Percentiles rank a stretch among this genome's conserved stretches.
Evolutionary conservation across 805 yeast species (phyloP).

Genomic region (Debaryomyces castellii): DNA sequence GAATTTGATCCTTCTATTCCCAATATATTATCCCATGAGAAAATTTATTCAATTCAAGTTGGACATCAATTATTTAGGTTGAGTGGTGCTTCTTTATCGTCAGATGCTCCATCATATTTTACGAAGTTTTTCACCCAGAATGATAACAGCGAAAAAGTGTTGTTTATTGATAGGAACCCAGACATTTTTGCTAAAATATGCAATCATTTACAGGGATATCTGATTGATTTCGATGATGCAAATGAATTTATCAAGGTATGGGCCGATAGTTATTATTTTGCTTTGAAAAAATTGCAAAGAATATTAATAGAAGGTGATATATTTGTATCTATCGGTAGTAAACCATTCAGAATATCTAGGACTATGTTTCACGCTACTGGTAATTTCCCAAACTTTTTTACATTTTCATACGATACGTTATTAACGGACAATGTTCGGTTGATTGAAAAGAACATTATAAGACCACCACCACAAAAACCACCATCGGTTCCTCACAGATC

Average conservation of each 20-base stretch:
- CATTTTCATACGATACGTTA: constrained; percentile 55
- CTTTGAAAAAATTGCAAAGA: constrained; percentile 54
- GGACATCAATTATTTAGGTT: constrained; percentile 62
- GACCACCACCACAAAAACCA: constrained; percentile 81
- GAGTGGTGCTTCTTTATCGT: constrained; percentile 82
- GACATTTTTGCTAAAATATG: constrained; percentile 64
- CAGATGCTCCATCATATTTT: constrained; percentile 87
- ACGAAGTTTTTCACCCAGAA: constrained; percentile 60
- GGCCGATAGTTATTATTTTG: constrained; percentile 72
- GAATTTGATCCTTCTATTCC: constrained; percentile 48
- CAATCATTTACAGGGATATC: constrained; percentile 79
- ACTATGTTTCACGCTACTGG: constrained; percentile 58
- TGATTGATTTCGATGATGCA: constrained; percentile 58
- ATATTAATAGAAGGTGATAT: constrained; percentile 53
- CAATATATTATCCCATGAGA: constrained; percentile 61
- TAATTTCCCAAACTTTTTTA: constrained; percentile 75
- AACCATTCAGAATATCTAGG: constrained; percentile 58
- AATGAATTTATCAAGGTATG: constrained; percentile 60
- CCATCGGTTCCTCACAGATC: constrained; percentile 52
- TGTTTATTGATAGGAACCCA: constrained; percentile 76
- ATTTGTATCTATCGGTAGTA: constrained; percentile 58
- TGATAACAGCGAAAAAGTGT: constrained; percentile 37
- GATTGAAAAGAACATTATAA: constrained; percentile 46
- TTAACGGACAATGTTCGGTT: constrained; percentile 43
- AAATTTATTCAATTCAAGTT: constrained; percentile 67